phyloP scores from a whole-genome alignment of 2,329 filamentous ascomycete genomes.

The Penicillium sp. region DNA sequence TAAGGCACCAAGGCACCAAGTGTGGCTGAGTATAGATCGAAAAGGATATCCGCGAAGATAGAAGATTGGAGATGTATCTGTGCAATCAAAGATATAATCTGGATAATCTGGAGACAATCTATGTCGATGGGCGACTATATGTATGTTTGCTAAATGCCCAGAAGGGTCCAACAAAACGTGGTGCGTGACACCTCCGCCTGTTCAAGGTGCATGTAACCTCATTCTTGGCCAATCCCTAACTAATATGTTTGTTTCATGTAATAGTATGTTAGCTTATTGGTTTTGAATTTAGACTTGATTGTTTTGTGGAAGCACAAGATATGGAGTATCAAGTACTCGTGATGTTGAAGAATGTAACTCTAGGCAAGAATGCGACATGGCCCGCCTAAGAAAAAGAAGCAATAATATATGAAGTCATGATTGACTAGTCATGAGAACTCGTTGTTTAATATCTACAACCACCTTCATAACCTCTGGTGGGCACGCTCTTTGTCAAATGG shows the following conservation, averaged over 20 bases:
- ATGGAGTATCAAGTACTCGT: neutral
- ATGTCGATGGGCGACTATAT: neutral
- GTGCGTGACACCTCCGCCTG: slow-evolving; percentile 22
- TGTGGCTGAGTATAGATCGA: slow-evolving; percentile 1
- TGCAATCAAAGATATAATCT: neutral
- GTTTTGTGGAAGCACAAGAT: neutral
- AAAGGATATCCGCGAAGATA: neutral
- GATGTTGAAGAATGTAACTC: slow-evolving; percentile 1
- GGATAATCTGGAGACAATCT: neutral
- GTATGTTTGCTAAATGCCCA: neutral
- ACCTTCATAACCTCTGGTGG: neutral
- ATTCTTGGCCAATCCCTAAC: neutral
- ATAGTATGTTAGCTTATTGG: neutral
- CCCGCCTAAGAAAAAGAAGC: neutral
- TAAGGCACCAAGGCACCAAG: neutral
- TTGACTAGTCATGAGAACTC: neutral
- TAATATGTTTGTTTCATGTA: neutral
- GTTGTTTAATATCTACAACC: neutral
- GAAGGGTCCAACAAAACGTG: neutral
- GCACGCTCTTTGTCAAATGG: neutral
- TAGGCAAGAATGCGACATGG: neutral
- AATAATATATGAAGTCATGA: neutral
- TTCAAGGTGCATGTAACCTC: slow-evolving; percentile 8
- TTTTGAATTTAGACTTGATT: neutral
- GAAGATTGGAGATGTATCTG: neutral